Evolutionary conservation across 768 basidiomycete genomes (phyloP).

Genomic region (Kwoniella heveanensis): DNA sequence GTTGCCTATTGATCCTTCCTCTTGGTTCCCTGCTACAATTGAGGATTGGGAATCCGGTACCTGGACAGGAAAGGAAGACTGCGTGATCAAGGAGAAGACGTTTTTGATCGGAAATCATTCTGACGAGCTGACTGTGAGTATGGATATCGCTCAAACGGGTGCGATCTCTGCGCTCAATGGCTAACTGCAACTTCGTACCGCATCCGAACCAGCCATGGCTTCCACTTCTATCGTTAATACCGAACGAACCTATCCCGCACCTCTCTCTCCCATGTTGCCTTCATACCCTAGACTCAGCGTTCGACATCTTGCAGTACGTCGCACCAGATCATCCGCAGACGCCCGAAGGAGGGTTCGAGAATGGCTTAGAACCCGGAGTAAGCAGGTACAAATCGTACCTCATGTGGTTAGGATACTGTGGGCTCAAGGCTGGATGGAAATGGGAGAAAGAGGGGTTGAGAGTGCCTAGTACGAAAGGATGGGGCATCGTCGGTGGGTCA

Average conservation of each 20-base stretch:
- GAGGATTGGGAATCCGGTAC: conserved; percentile 45
- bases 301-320: conserved; percentile 58
- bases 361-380: conserved; percentile 60
- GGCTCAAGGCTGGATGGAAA: conserved; percentile 76
- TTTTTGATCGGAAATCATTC: conserved; percentile 96
- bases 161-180: background rate
- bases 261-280: conserved; percentile 78
- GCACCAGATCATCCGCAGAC: conserved; percentile 46
- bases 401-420: conserved; percentile 78
- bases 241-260: conserved; percentile 43
- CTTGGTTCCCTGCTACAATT: conserved; percentile 50
- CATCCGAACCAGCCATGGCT: conserved; percentile 68
- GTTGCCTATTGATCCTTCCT: conserved; percentile 68
- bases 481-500: conserved; percentile 80
- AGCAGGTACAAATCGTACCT: conserved; percentile 78
- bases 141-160: too few species aligned
- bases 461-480: conserved; percentile 91
- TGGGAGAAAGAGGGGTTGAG: conserved; percentile 82
- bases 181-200: background rate
- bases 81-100: conserved; percentile 59
- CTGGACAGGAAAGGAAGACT: conserved; percentile 36
- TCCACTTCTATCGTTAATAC: conserved; percentile 70
- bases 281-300: conserved; percentile 67
- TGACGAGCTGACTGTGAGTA: conserved; percentile 75
- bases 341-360: conserved; percentile 50